Conservation (phyloP, 78 protist species). For the Tieghemostelium lacteum region DNA sequence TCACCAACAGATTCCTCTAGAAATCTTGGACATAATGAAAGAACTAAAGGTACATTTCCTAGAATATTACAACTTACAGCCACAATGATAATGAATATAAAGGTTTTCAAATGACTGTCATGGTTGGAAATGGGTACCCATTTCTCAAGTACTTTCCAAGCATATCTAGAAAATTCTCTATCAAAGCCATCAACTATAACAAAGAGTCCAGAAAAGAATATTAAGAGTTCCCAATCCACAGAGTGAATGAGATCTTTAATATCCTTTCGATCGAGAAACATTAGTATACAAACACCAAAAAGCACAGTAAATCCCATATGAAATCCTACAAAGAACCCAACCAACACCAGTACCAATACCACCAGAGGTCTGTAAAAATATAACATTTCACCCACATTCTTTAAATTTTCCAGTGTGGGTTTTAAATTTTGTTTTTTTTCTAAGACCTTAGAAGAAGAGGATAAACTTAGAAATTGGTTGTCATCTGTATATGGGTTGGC, state of each 20-base stretch:
- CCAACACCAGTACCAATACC: constrained; percentile 8
- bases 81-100: constrained; percentile 13
- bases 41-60: constrained; percentile 52
- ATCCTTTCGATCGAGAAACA: constrained; percentile 30
- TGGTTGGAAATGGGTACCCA: not conserved
- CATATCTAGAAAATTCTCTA: constrained; percentile 32
- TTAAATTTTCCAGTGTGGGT: no score
- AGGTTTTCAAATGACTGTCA: not conserved
- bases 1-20: not conserved
- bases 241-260: not conserved
- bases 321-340: constrained; percentile 41
- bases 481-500: no score
- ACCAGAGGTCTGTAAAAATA: not conserved
- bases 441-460: no score
- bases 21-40: constrained; percentile 30
- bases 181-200: constrained; percentile 57
- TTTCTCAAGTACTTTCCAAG: constrained; percentile 18
- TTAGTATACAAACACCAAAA: constrained; percentile 37
- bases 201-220: constrained; percentile 48
- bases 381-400: not conserved
- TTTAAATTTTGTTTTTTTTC: not conserved
- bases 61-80: constrained; percentile 15
- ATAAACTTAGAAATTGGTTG: no score
- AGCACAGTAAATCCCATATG: constrained; percentile 62
- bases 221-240: constrained; percentile 45